Evolutionary conservation across 495 filamentous ascomycete genomes (phyloP).

Genomic region (Podospora anserina): DNA sequence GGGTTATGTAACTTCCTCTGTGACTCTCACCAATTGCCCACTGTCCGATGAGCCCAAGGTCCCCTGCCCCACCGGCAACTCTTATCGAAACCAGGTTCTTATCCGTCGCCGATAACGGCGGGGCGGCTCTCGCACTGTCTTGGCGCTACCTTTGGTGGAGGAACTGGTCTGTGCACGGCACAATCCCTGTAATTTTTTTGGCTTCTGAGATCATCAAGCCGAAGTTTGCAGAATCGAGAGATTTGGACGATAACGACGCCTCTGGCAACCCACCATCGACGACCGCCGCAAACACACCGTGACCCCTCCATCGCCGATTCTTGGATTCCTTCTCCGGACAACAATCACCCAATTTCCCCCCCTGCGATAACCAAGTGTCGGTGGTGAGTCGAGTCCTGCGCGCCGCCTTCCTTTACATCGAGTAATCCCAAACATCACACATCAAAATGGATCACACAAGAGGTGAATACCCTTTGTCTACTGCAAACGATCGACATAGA

Average conservation of each 20-base stretch:
- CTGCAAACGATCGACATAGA: background rate
- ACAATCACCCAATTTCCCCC: background rate
- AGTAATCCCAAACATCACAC: background rate
- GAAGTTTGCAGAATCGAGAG: conserved; percentile 7
- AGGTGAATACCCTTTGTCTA: conserved; percentile 16
- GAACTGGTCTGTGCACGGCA: conserved; percentile 14
- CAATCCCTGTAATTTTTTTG: conserved; percentile 16
- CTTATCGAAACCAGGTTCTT: background rate
- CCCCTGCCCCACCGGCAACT: too few species aligned
- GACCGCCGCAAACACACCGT: background rate
- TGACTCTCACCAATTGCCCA: background rate
- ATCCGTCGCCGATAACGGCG: conserved; percentile 11
- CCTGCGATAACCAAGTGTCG: background rate
- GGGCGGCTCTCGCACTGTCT: conserved; percentile 6
- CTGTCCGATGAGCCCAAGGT: background rate
- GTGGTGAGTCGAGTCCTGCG: background rate
- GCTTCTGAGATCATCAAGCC: conserved; percentile 20
- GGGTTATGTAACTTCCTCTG: background rate
- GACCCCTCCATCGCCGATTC: background rate
- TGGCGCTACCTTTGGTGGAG: background rate
- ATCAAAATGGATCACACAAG: conserved; percentile 74
- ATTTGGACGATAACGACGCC: conserved; percentile 14
- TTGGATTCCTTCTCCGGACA: background rate
- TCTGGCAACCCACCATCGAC: conserved; percentile 8
- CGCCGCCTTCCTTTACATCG: background rate